phyloP scores from a whole-genome alignment of 2,329 filamentous ascomycete genomes.

The Annulohypoxylon truncatum region DNA sequence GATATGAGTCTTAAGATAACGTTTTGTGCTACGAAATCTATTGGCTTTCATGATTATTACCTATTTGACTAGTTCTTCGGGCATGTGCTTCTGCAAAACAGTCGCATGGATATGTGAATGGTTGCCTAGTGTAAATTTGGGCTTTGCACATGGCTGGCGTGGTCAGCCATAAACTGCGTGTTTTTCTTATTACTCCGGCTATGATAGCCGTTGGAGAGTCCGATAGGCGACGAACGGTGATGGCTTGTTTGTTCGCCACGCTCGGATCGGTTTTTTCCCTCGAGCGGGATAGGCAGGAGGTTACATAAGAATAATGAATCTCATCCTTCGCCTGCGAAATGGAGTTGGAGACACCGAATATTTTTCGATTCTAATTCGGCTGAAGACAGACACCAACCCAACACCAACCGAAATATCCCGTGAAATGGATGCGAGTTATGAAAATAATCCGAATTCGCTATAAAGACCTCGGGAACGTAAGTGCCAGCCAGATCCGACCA shows the following conservation, averaged over 20 bases:
- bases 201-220: neutral
- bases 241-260: slow-evolving; percentile 1
- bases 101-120: too few species aligned
- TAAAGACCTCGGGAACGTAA: neutral
- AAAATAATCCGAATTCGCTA: neutral
- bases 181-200: neutral
- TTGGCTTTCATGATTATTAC: slow-evolving; percentile 8
- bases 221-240: neutral
- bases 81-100: neutral
- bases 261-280: neutral
- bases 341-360: neutral
- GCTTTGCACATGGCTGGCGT: neutral
- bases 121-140: neutral
- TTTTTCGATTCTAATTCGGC: neutral
- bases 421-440: neutral
- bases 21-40: slow-evolving; percentile 20
- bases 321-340: neutral
- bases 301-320: slow-evolving; percentile 11
- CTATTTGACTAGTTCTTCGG: neutral
- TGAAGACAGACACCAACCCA: neutral
- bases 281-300: neutral
- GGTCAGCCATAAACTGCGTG: neutral
- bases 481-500: neutral
- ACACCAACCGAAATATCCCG: neutral
- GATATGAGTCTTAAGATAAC: slow-evolving; percentile 18